These are phyloP conservation scores for Micractinium conductrix DNA, from an alignment of 139 green algal genomes.

Conservation along the genomic window DNA sequence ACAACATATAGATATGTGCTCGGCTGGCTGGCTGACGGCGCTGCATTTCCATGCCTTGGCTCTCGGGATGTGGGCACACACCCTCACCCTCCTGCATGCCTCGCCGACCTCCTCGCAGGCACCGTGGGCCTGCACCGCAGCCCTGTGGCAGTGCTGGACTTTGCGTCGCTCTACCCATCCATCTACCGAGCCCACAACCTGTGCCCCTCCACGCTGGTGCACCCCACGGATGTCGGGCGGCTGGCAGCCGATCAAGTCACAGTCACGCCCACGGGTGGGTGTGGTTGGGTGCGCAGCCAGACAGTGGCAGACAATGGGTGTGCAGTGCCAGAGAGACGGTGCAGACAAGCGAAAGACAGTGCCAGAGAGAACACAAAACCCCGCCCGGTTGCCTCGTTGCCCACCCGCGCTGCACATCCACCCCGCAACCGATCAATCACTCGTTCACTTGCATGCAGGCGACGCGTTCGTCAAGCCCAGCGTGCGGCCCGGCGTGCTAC, in stretches of 20 bases:
- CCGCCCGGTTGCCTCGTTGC: too few relatives aligned
- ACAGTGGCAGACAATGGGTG: too few relatives aligned
- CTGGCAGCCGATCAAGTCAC: slow-evolving; percentile 36
- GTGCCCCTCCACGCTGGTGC: slow-evolving; percentile 84
- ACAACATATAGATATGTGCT: too few relatives aligned
- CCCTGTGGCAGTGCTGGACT: slow-evolving; percentile 80
- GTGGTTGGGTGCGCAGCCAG: neutral
- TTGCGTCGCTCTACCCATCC: slow-evolving; percentile 68
- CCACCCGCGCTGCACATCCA: too few relatives aligned
- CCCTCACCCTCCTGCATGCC: neutral
- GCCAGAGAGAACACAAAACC: too few relatives aligned
- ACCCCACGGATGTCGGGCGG: slow-evolving; percentile 55
- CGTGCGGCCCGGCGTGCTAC: slow-evolving; percentile 69
- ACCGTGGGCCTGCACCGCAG: slow-evolving; percentile 66
- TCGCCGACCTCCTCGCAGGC: slow-evolving; percentile 15
- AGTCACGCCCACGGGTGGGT: slow-evolving; percentile 56
- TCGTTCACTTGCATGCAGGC: too few relatives aligned
- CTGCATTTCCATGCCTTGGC: too few relatives aligned
- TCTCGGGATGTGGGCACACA: too few relatives aligned
- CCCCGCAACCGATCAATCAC: too few relatives aligned
- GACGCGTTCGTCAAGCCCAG: slow-evolving; percentile 60
- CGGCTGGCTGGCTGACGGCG: too few relatives aligned
- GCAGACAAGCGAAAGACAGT: too few relatives aligned
- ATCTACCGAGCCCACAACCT: slow-evolving; percentile 82
- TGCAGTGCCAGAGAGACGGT: too few relatives aligned